Evolutionary conservation across 768 basidiomycete species (phyloP).

Genomic region (Auricularia heimuer): DNA sequence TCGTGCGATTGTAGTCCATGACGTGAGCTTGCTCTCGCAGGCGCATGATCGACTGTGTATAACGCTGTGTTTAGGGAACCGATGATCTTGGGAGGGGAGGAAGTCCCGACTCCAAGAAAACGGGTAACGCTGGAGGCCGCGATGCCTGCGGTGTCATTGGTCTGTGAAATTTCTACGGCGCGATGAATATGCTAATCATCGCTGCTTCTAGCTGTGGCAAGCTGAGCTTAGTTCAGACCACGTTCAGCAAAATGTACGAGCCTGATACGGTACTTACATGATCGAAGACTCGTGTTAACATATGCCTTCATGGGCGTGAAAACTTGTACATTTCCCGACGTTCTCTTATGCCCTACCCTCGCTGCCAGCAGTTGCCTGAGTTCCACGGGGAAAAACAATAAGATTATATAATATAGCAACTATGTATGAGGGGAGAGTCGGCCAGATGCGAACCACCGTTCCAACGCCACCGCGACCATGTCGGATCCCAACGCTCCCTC

Average conservation of each 20-base stretch:
- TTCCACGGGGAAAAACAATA: too few relatives aligned
- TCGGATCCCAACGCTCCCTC: background rate
- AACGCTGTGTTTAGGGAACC: constrained; percentile 32
- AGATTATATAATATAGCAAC: too few relatives aligned
- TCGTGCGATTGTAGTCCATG: constrained; percentile 68
- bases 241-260: too few relatives aligned
- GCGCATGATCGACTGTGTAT: background rate
- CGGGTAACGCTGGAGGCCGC: constrained; percentile 67
- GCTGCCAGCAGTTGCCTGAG: too few relatives aligned
- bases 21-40: constrained; percentile 28
- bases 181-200: background rate
- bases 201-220: background rate
- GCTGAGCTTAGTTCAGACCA: background rate
- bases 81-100: constrained; percentile 72
- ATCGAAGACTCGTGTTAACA: too few relatives aligned
- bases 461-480: background rate
- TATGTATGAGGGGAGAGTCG: too few relatives aligned
- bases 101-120: constrained; percentile 60
- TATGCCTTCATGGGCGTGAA: too few relatives aligned
- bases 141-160: constrained; percentile 81
- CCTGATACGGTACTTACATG: too few relatives aligned
- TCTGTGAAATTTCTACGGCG: constrained; percentile 10
- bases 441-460: background rate
- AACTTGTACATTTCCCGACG: too few relatives aligned
- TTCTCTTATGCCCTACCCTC: too few relatives aligned